Evolutionary conservation across 2,329 filamentous ascomycete species (phyloP).

Genomic region (Didymella pinodella): DNA sequence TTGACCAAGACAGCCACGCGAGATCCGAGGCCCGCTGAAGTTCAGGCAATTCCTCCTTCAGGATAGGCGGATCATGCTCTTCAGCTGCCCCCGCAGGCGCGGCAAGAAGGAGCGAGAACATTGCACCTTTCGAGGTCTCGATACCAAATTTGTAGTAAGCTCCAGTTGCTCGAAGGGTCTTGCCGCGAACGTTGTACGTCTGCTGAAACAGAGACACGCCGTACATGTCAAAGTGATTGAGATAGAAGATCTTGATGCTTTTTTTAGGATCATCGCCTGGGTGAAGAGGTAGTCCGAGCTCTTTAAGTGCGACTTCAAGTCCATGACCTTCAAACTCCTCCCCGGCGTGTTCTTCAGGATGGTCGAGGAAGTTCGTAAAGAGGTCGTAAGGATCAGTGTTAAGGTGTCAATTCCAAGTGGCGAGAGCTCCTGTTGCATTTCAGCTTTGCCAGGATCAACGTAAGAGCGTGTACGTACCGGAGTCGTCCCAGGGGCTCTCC

Average conservation of each 20-base stretch:
- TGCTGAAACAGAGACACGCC: not conserved
- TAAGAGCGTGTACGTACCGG: not conserved
- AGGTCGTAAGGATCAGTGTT: not conserved
- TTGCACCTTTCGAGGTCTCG: not conserved
- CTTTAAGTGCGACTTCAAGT: not conserved
- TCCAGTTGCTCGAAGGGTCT: not conserved
- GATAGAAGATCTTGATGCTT: not conserved
- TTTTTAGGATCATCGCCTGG: not conserved
- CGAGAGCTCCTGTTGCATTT: not conserved
- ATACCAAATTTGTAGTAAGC: not conserved
- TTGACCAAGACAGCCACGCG: not conserved
- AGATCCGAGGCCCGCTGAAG: not conserved
- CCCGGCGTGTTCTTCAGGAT: not conserved
- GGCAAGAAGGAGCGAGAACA: not conserved
- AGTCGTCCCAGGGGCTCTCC: not conserved
- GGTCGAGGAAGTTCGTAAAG: not conserved
- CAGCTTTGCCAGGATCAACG: not conserved
- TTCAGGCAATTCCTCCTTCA: not conserved
- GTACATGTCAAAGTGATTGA: not conserved
- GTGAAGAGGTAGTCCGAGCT: not conserved
- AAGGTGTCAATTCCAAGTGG: not conserved
- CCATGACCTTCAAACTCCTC: not conserved
- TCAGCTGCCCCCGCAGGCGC: not conserved
- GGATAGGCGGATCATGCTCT: not conserved
- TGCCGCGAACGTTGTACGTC: not conserved